These are phyloP conservation scores for Blastobotrys indianensis DNA, from an alignment of 1,139 yeast species.

Conservation along the genomic window DNA sequence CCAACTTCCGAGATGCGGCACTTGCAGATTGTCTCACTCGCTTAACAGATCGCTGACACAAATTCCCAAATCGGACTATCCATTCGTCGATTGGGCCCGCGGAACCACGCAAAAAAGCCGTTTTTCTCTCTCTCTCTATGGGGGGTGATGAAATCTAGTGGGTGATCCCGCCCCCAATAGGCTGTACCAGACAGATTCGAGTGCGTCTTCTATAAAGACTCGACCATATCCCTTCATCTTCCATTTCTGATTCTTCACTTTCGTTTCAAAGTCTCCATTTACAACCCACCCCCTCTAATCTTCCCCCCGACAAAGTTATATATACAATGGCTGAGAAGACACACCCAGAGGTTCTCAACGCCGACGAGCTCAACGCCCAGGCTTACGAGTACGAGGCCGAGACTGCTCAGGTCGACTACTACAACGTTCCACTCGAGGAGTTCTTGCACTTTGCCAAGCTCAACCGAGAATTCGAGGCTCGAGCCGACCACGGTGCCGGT, in stretches of 20 bases:
- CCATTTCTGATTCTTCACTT: background rate
- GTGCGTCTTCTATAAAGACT: background rate
- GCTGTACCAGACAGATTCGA: too few species aligned
- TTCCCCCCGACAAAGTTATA: background rate
- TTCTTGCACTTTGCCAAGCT: constrained; percentile 30
- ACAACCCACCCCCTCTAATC: background rate
- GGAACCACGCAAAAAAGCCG: too few species aligned
- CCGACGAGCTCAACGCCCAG: constrained; percentile 6
- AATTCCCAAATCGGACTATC: too few species aligned
- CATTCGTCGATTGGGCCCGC: too few species aligned
- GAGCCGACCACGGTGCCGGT: constrained; percentile 18
- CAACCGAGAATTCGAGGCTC: constrained; percentile 29
- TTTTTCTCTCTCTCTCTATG: too few species aligned
- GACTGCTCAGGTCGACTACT: constrained; percentile 13
- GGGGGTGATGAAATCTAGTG: too few species aligned
- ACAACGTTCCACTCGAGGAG: constrained; percentile 29
- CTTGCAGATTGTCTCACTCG: too few species aligned
- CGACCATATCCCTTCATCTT: background rate
- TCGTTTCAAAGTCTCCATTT: background rate
- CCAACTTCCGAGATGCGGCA: too few species aligned
- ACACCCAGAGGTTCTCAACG: background rate
- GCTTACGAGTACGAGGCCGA: constrained; percentile 9
- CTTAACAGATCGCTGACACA: too few species aligned
- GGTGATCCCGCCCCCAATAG: too few species aligned
- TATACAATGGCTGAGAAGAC: background rate